phyloP scores from a whole-genome alignment of 1,139 yeast genomes.

The Suhomyces atakaporum region DNA sequence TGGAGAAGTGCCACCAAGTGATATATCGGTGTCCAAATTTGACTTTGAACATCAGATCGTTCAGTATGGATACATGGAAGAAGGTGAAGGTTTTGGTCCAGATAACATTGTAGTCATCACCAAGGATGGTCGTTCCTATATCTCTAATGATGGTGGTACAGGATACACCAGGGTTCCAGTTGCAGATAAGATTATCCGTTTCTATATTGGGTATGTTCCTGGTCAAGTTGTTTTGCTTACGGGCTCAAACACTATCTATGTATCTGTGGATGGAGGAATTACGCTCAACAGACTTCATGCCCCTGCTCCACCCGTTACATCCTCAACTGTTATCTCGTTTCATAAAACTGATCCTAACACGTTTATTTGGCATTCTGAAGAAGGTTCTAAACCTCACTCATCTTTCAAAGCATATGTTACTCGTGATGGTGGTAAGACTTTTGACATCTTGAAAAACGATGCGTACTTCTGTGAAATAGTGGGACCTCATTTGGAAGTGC shows the following conservation, averaged over 20 bases:
- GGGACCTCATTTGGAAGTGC: conserved; percentile 47
- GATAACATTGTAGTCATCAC: conserved; percentile 77
- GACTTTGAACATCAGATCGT: conserved; percentile 47
- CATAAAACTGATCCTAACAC: conserved; percentile 56
- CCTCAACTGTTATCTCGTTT: conserved; percentile 52
- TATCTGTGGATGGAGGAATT: conserved; percentile 70
- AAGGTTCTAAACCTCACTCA: conserved; percentile 51
- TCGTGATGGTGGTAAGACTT: conserved; percentile 61
- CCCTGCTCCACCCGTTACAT: conserved; percentile 45
- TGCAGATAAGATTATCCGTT: conserved; percentile 51
- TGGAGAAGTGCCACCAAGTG: conserved; percentile 27
- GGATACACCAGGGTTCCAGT: conserved; percentile 52
- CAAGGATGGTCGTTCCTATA: conserved; percentile 48
- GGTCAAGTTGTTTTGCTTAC: conserved; percentile 67
- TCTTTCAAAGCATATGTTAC: conserved; percentile 59
- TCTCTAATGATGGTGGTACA: conserved; percentile 81
- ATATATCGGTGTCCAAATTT: conserved; percentile 23
- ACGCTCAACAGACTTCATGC: conserved; percentile 46
- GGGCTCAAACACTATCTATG: conserved; percentile 48
- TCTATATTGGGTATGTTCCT: conserved; percentile 62
- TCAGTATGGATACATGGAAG: conserved; percentile 59
- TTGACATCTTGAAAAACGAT: conserved; percentile 52
- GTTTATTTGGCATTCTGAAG: conserved; percentile 71
- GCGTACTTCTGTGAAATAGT: conserved; percentile 69
- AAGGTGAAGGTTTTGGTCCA: conserved; percentile 44